These are phyloP conservation scores for Populus pruinosa DNA, from an alignment of 345 rosid genomes.

Conservation along the genomic window DNA sequence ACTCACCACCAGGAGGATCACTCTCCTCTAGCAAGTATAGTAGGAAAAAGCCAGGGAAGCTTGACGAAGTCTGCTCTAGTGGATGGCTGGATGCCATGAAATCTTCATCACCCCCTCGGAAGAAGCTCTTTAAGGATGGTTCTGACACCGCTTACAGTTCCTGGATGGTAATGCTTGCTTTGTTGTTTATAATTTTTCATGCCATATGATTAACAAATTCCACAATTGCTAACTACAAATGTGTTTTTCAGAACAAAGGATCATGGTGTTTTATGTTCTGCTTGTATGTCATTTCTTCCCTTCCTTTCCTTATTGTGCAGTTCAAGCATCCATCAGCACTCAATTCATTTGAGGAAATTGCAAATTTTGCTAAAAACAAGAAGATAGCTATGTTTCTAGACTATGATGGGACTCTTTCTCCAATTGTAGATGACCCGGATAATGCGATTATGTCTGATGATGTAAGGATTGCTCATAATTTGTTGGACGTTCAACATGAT, in stretches of 20 bases:
- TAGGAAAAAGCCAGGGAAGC: conserved; percentile 57
- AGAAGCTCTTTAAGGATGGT: conserved; percentile 67
- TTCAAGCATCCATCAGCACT: conserved; percentile 83
- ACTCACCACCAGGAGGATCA: conserved; percentile 45
- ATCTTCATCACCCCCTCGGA: conserved; percentile 92
- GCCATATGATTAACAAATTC: background rate
- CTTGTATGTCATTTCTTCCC: background rate
- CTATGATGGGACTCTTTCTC: conserved; percentile 93
- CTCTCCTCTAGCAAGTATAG: conserved; percentile 50
- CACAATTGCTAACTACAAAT: background rate
- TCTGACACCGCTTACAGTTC: conserved; percentile 51
- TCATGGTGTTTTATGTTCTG: background rate
- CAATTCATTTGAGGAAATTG: conserved; percentile 54
- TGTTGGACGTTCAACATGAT: background rate
- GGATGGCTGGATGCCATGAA: conserved; percentile 96
- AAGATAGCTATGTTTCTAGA: conserved; percentile 83
- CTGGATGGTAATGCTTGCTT: conserved; percentile 60
- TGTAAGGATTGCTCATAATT: conserved; percentile 39
- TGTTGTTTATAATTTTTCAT: background rate
- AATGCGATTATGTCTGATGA: conserved; percentile 65
- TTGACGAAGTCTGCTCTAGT: conserved; percentile 80
- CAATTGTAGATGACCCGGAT: conserved; percentile 88
- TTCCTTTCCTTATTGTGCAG: conserved; percentile 32
- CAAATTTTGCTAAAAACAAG: conserved; percentile 54
- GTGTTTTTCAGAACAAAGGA: background rate